phyloP scores from a whole-genome alignment of 1,284 basidiomycete species.

The Leccinum solheimii region DNA sequence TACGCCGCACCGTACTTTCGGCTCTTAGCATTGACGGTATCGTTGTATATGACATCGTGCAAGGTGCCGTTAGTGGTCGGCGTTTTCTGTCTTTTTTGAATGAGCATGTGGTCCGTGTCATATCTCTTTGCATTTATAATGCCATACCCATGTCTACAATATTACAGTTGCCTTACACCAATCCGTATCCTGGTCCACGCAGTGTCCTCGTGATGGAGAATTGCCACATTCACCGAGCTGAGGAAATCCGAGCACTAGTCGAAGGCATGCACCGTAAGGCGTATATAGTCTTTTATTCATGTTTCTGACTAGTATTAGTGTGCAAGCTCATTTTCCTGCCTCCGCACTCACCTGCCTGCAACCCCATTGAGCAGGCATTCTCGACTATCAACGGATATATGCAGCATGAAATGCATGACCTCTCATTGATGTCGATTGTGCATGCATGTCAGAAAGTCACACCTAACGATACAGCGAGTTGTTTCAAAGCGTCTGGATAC shows the following conservation, averaged over 20 bases:
- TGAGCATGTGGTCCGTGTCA: no score
- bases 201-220: no score
- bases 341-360: slow-evolving; percentile 31
- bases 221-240: slow-evolving; percentile 2
- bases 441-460: slow-evolving; percentile 11
- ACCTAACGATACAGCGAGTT: slow-evolving; percentile 1
- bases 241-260: slow-evolving; percentile 18
- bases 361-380: slow-evolving; percentile 30
- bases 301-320: neutral
- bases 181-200: no score
- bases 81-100: no score
- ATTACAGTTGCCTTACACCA: no score
- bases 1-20: no score
- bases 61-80: no score
- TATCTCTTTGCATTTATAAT: no score
- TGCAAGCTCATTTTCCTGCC: slow-evolving; percentile 27
- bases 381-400: slow-evolving; percentile 22
- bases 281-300: neutral
- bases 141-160: no score
- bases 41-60: no score
- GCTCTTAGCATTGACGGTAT: no score
- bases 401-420: neutral
- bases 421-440: slow-evolving; percentile 5
- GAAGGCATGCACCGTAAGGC: slow-evolving; percentile 15
- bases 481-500: neutral